Evolutionary conservation across 1,139 yeast species (phyloP).

Genomic region (Groenewaldozyma sp.): DNA sequence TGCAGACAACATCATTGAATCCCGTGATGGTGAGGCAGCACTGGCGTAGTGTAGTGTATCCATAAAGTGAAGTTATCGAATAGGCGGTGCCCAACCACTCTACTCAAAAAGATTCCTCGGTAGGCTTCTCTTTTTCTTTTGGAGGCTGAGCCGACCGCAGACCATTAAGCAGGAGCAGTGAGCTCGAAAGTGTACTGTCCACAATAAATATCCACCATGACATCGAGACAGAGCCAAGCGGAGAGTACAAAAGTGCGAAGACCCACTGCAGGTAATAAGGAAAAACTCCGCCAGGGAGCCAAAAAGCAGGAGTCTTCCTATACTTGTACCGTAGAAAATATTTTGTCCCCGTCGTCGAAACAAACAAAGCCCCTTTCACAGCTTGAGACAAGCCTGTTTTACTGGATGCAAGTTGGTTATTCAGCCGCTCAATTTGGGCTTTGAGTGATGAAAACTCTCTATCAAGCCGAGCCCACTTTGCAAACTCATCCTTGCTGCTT

Average conservation of each 20-base stretch:
- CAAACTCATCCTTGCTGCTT: conserved; percentile 89
- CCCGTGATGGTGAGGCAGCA: too few relatives aligned
- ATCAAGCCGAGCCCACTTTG: conserved; percentile 90
- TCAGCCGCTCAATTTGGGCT: conserved; percentile 7
- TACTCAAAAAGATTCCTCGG: too few relatives aligned
- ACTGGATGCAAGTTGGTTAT: conserved; percentile 31
- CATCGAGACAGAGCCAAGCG: conserved; percentile 34
- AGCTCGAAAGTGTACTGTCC: conserved; percentile 21
- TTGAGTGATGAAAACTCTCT: conserved; percentile 48
- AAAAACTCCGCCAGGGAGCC: conserved; percentile 49
- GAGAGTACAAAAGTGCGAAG: conserved; percentile 53
- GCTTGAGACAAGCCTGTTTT: conserved; percentile 32
- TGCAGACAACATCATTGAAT: too few relatives aligned
- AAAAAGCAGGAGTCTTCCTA: conserved; percentile 50
- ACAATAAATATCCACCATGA: conserved; percentile 31
- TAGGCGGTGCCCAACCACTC: too few relatives aligned
- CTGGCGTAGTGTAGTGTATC: too few relatives aligned
- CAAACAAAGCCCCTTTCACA: conserved; percentile 23
- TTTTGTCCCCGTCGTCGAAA: conserved; percentile 28
- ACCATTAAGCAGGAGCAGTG: conserved; percentile 5
- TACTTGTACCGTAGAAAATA: conserved; percentile 47
- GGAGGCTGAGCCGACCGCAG: too few relatives aligned
- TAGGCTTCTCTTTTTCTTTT: too few relatives aligned
- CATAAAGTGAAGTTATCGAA: too few relatives aligned
- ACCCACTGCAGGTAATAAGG: conserved; percentile 51